Base-by-base conservation (phyloP, 495 filamentous ascomycete species). In the Cercophora samala region DNA sequence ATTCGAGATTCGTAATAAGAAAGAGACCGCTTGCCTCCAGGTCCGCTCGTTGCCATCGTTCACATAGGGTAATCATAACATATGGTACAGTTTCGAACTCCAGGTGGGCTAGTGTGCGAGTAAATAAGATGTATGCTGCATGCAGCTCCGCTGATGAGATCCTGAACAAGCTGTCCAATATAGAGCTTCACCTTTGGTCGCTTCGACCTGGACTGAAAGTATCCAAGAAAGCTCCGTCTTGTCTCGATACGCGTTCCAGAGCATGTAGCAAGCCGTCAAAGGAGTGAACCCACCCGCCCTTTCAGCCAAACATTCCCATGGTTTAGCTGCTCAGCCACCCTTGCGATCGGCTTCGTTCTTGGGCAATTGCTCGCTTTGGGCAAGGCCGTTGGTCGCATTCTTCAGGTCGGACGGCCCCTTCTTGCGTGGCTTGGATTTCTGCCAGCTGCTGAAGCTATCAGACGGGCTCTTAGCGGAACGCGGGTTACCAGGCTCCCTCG, bases 261-360 rank as follows among this genome's bases (percentile, higher is more conserved):
- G 37, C 2, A 11, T 11, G 37, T 46, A 46, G 37, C 37, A 46
- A 46, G 37, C 37, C 3, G 11, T 46, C 37, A 46, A 17, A 5
- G 37, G 37, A 11, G 37, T 46, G 15, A 46, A 46, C 3, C 2
- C 37, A 46, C 37, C 24, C 24, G 13, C 29, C 13, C 6, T 61
- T 5, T 53, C 53, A 29, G 53, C 17, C 29, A 25, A 25, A 26
- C 21, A 29, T 24, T 59, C 53, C 23, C 32, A 24, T 15, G 19
- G 21, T 32, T 56, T 22, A n/a, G 59, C 5, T 62, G 15, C 32
- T 80, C 74, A 86, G 32, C 84, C 84, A 2, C 84, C 84, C 62
- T 85, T 86, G 58, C 84, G 81, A 46, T 86, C 84, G 18, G 78
- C 75, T 13, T 83, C 80, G 25, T 83, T 79, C 67, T 78, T 83